A percentile compares a stretch with the other conserved stretches of the same genome.
Conservation (phyloP, 495 filamentous ascomycete species). For the Letharia lupina region DNA sequence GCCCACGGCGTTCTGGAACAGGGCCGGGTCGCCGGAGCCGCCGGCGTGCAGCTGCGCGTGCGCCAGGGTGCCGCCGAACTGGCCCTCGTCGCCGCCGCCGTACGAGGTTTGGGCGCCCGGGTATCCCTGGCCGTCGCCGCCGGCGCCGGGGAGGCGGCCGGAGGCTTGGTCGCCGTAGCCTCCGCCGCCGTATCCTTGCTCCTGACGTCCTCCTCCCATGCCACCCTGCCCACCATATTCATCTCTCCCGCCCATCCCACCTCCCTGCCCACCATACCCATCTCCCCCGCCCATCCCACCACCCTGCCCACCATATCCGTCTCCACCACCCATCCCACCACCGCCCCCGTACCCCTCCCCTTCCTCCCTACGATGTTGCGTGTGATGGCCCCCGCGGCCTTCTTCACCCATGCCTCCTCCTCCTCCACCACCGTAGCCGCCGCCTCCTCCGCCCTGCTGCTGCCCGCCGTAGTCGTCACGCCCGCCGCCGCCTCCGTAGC, state of each 20-base stretch:
- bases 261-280: background rate
- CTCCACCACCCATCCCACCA: background rate
- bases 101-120: slow-evolving; percentile 7
- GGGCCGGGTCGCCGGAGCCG: slow-evolving; percentile 25
- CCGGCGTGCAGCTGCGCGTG: slow-evolving; percentile 41
- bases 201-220: background rate
- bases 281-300: background rate
- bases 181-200: background rate
- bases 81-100: slow-evolving; percentile 30
- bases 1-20: slow-evolving; percentile 44
- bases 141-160: slow-evolving; percentile 16
- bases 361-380: background rate
- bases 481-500: slow-evolving; percentile 9
- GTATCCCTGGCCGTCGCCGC: slow-evolving; percentile 14
- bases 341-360: slow-evolving; percentile 10
- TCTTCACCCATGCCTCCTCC: background rate
- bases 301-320: background rate
- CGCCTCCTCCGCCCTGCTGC: background rate
- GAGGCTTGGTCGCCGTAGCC: slow-evolving; percentile 17
- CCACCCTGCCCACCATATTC: background rate
- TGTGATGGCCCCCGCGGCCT: no score
- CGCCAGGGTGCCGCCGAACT: slow-evolving; percentile 39
- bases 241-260: background rate
- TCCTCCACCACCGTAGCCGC: slow-evolving; percentile 3
- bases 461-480: slow-evolving; percentile 16